phyloP scores from a whole-genome alignment of 1,139 yeast genomes.

The Geotrichum bryndzae region DNA sequence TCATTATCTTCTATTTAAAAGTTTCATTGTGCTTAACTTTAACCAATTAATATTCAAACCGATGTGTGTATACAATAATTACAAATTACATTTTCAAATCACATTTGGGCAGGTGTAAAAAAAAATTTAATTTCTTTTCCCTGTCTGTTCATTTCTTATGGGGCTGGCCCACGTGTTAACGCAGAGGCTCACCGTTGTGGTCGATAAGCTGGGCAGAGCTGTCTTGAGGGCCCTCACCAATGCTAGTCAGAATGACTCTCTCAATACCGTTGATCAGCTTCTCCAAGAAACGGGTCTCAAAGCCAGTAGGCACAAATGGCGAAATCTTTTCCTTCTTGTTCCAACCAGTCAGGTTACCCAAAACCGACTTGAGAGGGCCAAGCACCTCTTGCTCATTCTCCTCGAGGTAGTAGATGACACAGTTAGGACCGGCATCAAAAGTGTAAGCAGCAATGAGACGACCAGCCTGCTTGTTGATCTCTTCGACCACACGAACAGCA shows the following conservation, averaged over 20 bases:
- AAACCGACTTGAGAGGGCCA: constrained; percentile 37
- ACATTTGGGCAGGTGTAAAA: background rate
- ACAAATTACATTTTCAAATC: background rate
- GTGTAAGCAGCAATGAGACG: constrained; percentile 85
- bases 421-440: constrained; percentile 98
- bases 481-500: constrained; percentile 74
- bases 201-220: constrained; percentile 12
- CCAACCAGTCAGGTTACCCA: constrained; percentile 69
- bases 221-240: constrained; percentile 72
- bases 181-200: constrained; percentile 12
- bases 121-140: background rate
- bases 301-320: constrained; percentile 35
- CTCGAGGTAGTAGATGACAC: constrained; percentile 81
- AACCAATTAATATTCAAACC: background rate
- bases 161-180: background rate
- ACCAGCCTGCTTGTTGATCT: constrained; percentile 59
- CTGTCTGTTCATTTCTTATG: background rate
- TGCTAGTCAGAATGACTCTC: constrained; percentile 72
- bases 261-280: constrained; percentile 66
- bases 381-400: constrained; percentile 61
- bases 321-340: constrained; percentile 38
- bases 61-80: background rate
- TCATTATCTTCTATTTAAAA: background rate
- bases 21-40: background rate
- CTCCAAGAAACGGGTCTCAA: constrained; percentile 42